These are phyloP conservation scores for Tetraselmis chui DNA, from an alignment of 139 green algal species.

Conservation along the genomic window DNA sequence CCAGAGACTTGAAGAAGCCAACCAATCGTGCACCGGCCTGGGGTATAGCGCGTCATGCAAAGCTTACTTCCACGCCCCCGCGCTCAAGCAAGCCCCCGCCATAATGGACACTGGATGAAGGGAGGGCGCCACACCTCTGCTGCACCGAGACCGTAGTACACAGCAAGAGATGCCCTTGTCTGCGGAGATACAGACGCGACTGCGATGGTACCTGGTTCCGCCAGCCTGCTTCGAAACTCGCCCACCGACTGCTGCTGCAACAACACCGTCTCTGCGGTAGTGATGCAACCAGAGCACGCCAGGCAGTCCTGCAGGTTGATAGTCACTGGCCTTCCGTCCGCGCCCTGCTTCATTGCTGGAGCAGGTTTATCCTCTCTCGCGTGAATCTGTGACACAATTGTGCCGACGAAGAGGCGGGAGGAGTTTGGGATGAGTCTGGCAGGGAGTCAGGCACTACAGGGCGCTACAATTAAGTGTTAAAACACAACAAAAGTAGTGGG, in stretches of 20 bases:
- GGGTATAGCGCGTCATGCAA: no score
- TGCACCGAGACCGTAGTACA: slow-evolving; percentile 17
- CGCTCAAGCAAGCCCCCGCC: no score
- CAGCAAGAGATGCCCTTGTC: slow-evolving; percentile 64
- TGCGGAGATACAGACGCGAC: slow-evolving; percentile 83
- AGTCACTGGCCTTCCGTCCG: slow-evolving; percentile 51
- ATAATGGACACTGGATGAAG: no score
- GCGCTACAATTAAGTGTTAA: no score
- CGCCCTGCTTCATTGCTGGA: slow-evolving; percentile 15
- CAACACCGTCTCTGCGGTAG: slow-evolving; percentile 88
- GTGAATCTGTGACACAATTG: slow-evolving; percentile 23
- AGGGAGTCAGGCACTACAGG: slow-evolving; percentile 24
- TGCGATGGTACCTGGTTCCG: slow-evolving; percentile 9
- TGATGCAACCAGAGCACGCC: slow-evolving; percentile 95
- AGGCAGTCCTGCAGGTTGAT: slow-evolving; percentile 94
- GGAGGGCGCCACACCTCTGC: slow-evolving; percentile 9
- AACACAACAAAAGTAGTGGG: no score
- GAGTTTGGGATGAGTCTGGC: slow-evolving; percentile 1
- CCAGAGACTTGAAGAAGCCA: slow-evolving; percentile 50
- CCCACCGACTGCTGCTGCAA: slow-evolving; percentile 82
- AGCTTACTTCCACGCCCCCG: no score
- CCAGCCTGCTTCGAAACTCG: slow-evolving; percentile 59
- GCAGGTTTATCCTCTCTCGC: neutral
- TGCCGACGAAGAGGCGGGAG: slow-evolving; percentile 5
- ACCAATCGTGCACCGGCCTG: neutral